These are phyloP conservation scores for Knoxia roxburghii DNA, from an alignment of 257 asterid species.

Conservation along the genomic window DNA sequence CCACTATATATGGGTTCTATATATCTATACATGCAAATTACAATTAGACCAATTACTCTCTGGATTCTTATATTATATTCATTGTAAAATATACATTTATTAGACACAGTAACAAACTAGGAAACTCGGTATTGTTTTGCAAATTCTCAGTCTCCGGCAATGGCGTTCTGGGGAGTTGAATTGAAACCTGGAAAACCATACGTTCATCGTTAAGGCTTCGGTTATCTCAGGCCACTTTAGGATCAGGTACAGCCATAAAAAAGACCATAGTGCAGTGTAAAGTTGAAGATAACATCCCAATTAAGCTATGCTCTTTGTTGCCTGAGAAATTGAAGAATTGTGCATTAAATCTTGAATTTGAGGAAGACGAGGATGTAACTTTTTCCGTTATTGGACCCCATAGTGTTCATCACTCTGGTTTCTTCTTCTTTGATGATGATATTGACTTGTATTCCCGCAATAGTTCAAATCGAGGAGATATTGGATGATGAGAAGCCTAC, in stretches of 20 bases:
- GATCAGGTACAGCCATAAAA: constrained; percentile 47
- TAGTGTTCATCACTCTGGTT: constrained; percentile 79
- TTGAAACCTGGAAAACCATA: constrained; percentile 64
- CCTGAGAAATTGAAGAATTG: constrained; percentile 74
- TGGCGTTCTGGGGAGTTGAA: constrained; percentile 65
- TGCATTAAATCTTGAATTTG: constrained; percentile 73
- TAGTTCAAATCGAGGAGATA: constrained; percentile 87
- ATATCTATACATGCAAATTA: too few species aligned
- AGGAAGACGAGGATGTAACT: constrained; percentile 72
- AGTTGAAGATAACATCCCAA: constrained; percentile 74
- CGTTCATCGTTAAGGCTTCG: constrained; percentile 59
- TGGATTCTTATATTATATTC: too few species aligned
- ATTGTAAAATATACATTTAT: too few species aligned
- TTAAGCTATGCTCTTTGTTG: constrained; percentile 60
- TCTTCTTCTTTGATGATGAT: constrained; percentile 52
- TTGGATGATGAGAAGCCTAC: constrained; percentile 59
- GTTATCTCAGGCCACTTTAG: constrained; percentile 85
- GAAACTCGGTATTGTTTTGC: neutral
- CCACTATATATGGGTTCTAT: too few species aligned
- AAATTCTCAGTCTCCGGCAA: constrained; percentile 6
- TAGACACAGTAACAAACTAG: too few species aligned
- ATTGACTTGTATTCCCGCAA: constrained; percentile 44
- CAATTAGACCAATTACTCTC: too few species aligned
- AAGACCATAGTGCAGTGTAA: constrained; percentile 71
- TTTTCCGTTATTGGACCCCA: constrained; percentile 66